Percentiles rank a stretch among this genome's conserved stretches.
Conservation (phyloP, 2,329 filamentous ascomycete genomes). For the Fusarium nurragi region DNA sequence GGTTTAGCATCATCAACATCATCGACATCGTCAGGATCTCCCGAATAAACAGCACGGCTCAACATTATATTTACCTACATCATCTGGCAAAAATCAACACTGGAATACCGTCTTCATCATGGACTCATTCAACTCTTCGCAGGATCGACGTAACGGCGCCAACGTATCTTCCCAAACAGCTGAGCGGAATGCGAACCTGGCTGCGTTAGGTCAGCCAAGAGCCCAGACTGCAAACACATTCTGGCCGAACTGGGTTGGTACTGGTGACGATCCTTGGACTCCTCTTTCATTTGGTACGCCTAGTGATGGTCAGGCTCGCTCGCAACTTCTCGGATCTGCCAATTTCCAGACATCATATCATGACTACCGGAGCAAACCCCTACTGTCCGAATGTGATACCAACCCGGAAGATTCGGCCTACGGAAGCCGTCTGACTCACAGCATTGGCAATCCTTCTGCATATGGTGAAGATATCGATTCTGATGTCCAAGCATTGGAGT, state of each 20-base stretch:
- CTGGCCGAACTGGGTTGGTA: slow-evolving; percentile 39
- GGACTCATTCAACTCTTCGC: slow-evolving; percentile 20
- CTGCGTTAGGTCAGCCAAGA: slow-evolving; percentile 10
- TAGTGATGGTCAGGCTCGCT: slow-evolving; percentile 43
- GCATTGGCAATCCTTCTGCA: slow-evolving; percentile 56
- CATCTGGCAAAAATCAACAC: background rate
- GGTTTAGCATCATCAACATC: too few species aligned
- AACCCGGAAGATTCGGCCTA: slow-evolving; percentile 59
- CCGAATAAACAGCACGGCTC: slow-evolving; percentile 3
- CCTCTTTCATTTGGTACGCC: slow-evolving; percentile 46
- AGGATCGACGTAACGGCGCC: background rate
- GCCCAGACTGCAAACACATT: slow-evolving; percentile 7
- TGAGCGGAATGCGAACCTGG: slow-evolving; percentile 19
- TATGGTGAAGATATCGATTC: slow-evolving; percentile 55
- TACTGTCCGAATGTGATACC: slow-evolving; percentile 55
- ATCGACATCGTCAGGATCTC: background rate
- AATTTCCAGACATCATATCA: slow-evolving; percentile 33
- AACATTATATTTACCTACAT: background rate
- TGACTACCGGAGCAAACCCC: slow-evolving; percentile 40
- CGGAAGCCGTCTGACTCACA: slow-evolving; percentile 53
- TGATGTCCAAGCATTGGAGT: slow-evolving; percentile 50
- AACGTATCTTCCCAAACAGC: slow-evolving; percentile 7
- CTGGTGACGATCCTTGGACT: slow-evolving; percentile 56
- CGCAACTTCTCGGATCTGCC: slow-evolving; percentile 21
- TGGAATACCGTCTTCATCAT: background rate